Percentiles rank a stretch among this genome's conserved stretches.
Conservation (phyloP, 352 stramenopile species). For the Globisporangium splendens region DNA sequence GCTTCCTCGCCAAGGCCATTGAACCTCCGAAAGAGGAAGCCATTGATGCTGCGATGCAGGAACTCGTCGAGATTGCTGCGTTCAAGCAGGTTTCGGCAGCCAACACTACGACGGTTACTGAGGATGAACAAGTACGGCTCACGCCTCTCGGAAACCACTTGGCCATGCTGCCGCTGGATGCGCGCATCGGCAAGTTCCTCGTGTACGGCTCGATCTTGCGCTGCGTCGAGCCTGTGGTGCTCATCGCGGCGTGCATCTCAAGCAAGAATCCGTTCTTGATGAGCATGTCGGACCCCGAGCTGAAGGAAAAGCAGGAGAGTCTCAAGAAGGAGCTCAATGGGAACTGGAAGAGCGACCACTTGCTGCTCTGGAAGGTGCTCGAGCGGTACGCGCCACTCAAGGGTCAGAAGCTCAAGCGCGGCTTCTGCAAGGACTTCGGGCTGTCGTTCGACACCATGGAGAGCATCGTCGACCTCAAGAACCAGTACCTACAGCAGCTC, state of each 20-base stretch:
- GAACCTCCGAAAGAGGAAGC: constrained; percentile 90
- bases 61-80: constrained; percentile 88
- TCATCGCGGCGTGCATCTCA: constrained; percentile 79
- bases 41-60: constrained; percentile 89
- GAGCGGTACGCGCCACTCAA: constrained; percentile 52
- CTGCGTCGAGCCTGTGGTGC: constrained; percentile 78
- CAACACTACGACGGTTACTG: constrained; percentile 1
- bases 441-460: constrained; percentile 88
- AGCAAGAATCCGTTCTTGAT: constrained; percentile 78
- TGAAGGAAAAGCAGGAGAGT: constrained; percentile 48
- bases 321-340: constrained; percentile 66
- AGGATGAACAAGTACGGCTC: constrained; percentile 65
- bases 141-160: constrained; percentile 92
- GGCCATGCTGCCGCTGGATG: constrained; percentile 79
- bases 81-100: constrained; percentile 39
- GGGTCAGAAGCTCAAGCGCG: constrained; percentile 49
- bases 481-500: constrained; percentile 83
- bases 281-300: constrained; percentile 62
- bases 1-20: constrained; percentile 81
- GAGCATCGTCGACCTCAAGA: constrained; percentile 89
- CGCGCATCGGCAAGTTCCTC: constrained; percentile 85
- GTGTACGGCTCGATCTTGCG: constrained; percentile 86
- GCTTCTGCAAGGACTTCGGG: constrained; percentile 66
- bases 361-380: constrained; percentile 78
- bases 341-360: constrained; percentile 74